Percentiles rank a stretch among this genome's conserved stretches.
Conservation (phyloP, 1,284 basidiomycete genomes). For the Fomitopsis schrenkii region DNA sequence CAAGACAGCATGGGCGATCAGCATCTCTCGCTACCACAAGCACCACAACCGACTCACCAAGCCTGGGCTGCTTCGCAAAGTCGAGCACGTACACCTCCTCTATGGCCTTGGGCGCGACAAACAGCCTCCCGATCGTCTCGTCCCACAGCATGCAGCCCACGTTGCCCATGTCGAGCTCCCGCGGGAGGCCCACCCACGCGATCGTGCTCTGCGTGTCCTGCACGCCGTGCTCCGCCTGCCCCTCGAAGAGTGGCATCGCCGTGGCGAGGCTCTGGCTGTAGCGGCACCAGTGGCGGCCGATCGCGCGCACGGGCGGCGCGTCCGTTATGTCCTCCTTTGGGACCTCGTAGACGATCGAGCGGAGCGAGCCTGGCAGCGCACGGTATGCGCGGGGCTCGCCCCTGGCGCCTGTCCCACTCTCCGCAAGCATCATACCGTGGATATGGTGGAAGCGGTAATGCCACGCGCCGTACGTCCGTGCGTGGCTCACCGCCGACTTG, state of each 20-base stretch:
- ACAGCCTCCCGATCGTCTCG: conserved; percentile 38
- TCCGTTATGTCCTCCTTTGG: conserved; percentile 9
- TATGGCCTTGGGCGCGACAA: conserved; percentile 28
- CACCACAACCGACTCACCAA: conserved; percentile 23
- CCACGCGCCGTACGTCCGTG: not conserved
- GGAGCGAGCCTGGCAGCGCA: conserved; percentile 44
- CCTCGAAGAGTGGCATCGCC: not conserved
- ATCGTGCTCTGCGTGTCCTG: conserved; percentile 5
- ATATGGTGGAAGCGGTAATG: conserved; percentile 3
- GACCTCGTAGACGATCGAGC: conserved; percentile 45
- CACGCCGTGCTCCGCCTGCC: conserved; percentile 6
- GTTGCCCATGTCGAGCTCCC: not conserved
- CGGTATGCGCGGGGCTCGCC: conserved; percentile 10
- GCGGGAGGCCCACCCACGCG: not conserved
- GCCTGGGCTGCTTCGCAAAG: conserved; percentile 32
- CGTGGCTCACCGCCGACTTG: not conserved
- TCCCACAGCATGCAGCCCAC: conserved; percentile 36
- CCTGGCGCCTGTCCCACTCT: not conserved
- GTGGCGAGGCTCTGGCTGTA: conserved; percentile 2
- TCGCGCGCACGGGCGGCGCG: conserved; percentile 1
- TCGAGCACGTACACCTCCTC: conserved; percentile 32
- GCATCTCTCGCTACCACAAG: too few species aligned
- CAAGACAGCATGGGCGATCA: not conserved
- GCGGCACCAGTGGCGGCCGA: conserved; percentile 13
- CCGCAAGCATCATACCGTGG: conserved; percentile 5